Base-by-base conservation (phyloP, 225 moss, liverwort and hornwort species). In the Takakia lepidozioides region DNA sequence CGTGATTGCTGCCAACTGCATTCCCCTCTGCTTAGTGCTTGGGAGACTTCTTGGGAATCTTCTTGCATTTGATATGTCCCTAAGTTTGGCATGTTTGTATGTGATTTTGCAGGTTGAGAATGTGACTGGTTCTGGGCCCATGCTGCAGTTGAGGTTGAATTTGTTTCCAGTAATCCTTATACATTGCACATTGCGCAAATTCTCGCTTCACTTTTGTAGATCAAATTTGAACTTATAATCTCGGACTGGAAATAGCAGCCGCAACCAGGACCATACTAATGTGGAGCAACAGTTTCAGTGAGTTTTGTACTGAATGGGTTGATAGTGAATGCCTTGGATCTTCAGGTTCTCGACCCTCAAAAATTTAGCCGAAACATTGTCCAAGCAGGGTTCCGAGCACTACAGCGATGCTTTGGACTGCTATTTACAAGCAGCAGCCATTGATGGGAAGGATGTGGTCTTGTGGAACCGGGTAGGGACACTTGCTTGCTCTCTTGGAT, bases 381-480 rank as follows among this genome's bases (percentile, higher is more conserved):
- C 79, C 58, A 86, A 68, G 82, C 86, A 84, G 63, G 93, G 84
- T 8, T 63, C 66, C 52, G 86, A 82, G 22, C 79, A 84, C 61
- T 81, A 84, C 64, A 59, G 59, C 55, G 80, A 87, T 57, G 93
- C 93, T 52, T 65, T 95, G 55, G 76, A 84, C 43, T 89, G 84
- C 70, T 90, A 90, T 56, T 74, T 95, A 56, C 86, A 95, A 73
- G 93, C 93, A 44, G 86, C 84, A 29, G 69, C 74, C 44, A 95
- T 95, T 68, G 93, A 95, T 61, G 76, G 80, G 56, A 73, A 77
- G 38, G 93, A 95, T 55, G 90, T 84, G 43, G 93, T 89, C 29
- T 72, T 95, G 20, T 95, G 93, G 93, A 90, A 87, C 64, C 76
- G 86, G 39, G 66, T 95, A 37, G 93, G 89, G 69, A 95, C 93